phyloP scores from a whole-genome alignment of 2,329 filamentous ascomycete genomes.

The Chaetomiaceae sp. region DNA sequence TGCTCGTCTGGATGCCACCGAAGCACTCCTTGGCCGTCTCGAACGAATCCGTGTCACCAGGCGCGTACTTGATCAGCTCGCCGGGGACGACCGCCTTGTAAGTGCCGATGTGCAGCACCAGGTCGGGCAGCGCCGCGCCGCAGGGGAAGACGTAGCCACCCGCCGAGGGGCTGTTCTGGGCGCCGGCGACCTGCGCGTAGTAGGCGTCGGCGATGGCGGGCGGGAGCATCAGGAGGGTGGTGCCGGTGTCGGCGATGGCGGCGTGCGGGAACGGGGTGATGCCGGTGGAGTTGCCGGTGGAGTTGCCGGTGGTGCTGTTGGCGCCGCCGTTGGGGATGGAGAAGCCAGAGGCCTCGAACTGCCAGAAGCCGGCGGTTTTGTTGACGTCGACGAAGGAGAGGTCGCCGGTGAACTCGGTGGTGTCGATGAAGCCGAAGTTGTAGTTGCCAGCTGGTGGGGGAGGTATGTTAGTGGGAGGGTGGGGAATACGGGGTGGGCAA shows the following conservation, averaged over 20 bases:
- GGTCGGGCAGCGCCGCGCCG: constrained; percentile 24
- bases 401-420: constrained; percentile 47
- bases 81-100: constrained; percentile 43
- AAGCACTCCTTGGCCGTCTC: constrained; percentile 51
- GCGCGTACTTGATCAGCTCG: constrained; percentile 40
- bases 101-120: constrained; percentile 39
- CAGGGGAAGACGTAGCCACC: constrained; percentile 42
- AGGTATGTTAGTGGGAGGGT: constrained; percentile 18
- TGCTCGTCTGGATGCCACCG: constrained; percentile 58
- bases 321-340: constrained; percentile 35
- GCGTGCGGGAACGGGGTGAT: constrained; percentile 35
- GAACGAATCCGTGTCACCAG: constrained; percentile 43
- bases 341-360: constrained; percentile 51
- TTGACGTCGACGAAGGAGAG: constrained; percentile 52
- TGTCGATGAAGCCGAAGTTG: constrained; percentile 46
- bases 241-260: constrained; percentile 61
- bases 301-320: neutral
- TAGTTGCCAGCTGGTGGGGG: constrained; percentile 34
- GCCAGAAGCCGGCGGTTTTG: constrained; percentile 54
- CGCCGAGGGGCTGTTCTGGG: constrained; percentile 36
- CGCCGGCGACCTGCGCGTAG: constrained; percentile 48
- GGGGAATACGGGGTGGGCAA: constrained; percentile 34
- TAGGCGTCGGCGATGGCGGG: constrained; percentile 45
- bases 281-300: constrained; percentile 1
- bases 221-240: constrained; percentile 55